Evolutionary conservation across 1,284 basidiomycete species (phyloP).

Genomic region (Ustilago bromivora): DNA sequence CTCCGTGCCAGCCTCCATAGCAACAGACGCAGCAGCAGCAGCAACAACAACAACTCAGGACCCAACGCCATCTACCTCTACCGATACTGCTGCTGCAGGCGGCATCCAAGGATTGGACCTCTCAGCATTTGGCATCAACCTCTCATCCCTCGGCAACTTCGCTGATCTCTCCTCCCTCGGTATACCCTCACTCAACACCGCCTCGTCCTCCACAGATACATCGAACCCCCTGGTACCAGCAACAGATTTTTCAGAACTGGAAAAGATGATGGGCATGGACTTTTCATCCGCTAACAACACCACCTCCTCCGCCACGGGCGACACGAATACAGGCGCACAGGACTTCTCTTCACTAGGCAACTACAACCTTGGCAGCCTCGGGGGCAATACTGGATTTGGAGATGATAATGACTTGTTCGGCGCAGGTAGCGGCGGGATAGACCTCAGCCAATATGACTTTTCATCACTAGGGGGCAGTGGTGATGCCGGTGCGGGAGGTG

Average conservation of each 20-base stretch:
- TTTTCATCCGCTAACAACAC: slow-evolving; percentile 20
- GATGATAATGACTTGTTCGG: slow-evolving; percentile 38
- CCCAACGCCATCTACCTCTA: neutral
- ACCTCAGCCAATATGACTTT: slow-evolving; percentile 51
- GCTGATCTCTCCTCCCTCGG: slow-evolving; percentile 42
- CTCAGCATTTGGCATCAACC: slow-evolving; percentile 41
- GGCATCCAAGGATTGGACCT: slow-evolving; percentile 35
- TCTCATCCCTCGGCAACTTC: slow-evolving; percentile 26
- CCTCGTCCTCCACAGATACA: slow-evolving; percentile 8
- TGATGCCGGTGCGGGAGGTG: slow-evolving; percentile 66
- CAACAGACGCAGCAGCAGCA: neutral
- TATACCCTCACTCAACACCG: slow-evolving; percentile 17
- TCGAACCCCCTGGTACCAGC: slow-evolving; percentile 14
- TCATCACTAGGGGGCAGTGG: slow-evolving; percentile 40
- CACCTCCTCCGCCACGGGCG: neutral
- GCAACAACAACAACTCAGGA: slow-evolving; percentile 1
- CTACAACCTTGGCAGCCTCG: slow-evolving; percentile 18
- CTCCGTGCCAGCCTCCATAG: neutral
- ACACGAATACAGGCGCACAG: neutral
- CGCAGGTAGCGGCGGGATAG: slow-evolving; percentile 19
- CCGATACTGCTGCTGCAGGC: neutral
- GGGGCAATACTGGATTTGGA: slow-evolving; percentile 1
- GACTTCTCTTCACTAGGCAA: slow-evolving; percentile 28
- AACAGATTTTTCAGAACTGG: slow-evolving; percentile 32
- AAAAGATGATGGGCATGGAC: slow-evolving; percentile 51